Conservation (phyloP, 345 rosid genomes). For the Euclidium syriacum region DNA sequence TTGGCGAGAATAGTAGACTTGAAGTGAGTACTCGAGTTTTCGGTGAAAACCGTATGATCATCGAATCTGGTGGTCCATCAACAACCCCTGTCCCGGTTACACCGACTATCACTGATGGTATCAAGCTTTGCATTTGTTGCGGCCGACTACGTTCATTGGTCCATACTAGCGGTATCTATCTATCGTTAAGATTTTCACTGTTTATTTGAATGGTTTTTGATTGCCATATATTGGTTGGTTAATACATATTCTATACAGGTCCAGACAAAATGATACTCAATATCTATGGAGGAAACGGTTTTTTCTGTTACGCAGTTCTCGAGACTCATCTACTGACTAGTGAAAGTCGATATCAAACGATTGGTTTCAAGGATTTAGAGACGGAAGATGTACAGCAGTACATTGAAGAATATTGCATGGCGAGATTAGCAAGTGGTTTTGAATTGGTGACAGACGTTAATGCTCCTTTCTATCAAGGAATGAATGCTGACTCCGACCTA, state of each 20-base stretch:
- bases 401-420: conserved; percentile 1
- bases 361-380: not conserved
- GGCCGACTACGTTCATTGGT: not conserved
- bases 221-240: no score
- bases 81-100: not conserved
- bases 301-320: conserved; percentile 18
- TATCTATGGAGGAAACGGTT: conserved; percentile 10
- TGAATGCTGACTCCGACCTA: not conserved
- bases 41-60: not conserved
- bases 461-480: conserved; percentile 10
- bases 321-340: not conserved
- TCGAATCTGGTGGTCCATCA: conserved; percentile 11
- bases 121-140: conserved; percentile 9
- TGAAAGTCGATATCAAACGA: not conserved
- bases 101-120: not conserved
- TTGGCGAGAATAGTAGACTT: not conserved
- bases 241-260: not conserved
- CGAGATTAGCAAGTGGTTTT: not conserved
- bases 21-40: conserved; percentile 12
- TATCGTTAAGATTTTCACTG: not conserved
- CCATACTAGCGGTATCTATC: not conserved
- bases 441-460: not conserved
- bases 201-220: not conserved
- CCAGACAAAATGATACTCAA: not conserved
- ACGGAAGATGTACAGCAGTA: not conserved